phyloP scores from a whole-genome alignment of 2,329 filamentous ascomycete genomes.

The Aspergillus fructus region DNA sequence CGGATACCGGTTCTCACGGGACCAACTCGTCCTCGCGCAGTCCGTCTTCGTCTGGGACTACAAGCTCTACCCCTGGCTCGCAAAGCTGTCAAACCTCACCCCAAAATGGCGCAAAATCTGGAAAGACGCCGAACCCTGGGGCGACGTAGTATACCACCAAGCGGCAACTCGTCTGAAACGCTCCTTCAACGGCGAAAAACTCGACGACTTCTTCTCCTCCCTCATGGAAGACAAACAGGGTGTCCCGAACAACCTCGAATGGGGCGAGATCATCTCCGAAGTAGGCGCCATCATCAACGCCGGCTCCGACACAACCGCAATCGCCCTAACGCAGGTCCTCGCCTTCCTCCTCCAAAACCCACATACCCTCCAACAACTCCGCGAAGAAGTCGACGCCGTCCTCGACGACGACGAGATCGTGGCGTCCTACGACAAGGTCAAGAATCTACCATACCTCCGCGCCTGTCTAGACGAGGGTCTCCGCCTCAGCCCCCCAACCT shows the following conservation, averaged over 20 bases:
- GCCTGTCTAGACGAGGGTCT: no score
- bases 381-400: constrained; percentile 45
- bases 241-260: constrained; percentile 47
- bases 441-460: no score
- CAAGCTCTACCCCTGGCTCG: background rate
- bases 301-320: constrained; percentile 51
- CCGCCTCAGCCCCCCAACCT: no score
- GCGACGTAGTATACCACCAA: constrained; percentile 49
- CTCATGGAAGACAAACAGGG: constrained; percentile 52
- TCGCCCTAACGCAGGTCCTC: constrained; percentile 53
- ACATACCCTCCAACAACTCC: constrained; percentile 32
- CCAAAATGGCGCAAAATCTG: background rate
- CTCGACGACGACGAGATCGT: constrained; percentile 28
- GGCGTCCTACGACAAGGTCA: no score
- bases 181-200: constrained; percentile 48
- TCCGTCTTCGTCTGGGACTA: background rate
- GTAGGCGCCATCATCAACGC: constrained; percentile 43
- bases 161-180: constrained; percentile 29
- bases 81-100: background rate
- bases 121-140: constrained; percentile 46
- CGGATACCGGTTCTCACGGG: background rate
- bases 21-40: background rate
- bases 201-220: constrained; percentile 57
- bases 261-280: constrained; percentile 58
- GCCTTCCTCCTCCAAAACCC: constrained; percentile 52